Evolutionary conservation across 768 basidiomycete species (phyloP).

Genomic region (Hebeloma cylindrosporum): DNA sequence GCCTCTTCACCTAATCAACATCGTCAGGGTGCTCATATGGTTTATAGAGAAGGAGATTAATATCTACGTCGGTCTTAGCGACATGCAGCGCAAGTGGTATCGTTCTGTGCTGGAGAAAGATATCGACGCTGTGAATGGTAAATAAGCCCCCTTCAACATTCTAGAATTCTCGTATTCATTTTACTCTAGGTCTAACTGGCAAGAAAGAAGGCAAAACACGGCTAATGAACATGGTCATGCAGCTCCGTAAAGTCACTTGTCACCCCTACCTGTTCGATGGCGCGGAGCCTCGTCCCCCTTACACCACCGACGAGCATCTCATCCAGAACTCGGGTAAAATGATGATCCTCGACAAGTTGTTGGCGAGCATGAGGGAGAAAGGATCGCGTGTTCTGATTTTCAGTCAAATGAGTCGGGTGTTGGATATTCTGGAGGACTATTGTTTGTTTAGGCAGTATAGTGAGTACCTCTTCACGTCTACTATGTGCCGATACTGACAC

Average conservation of each 20-base stretch:
- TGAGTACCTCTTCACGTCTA: conserved; percentile 39
- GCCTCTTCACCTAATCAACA: background rate
- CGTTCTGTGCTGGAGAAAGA: conserved; percentile 95
- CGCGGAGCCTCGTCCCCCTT: conserved; percentile 98
- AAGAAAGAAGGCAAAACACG: conserved; percentile 99
- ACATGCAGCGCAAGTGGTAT: conserved; percentile 99
- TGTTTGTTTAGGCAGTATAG: conserved; percentile 89
- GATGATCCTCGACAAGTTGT: conserved; percentile 94
- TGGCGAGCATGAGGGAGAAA: conserved; percentile 83
- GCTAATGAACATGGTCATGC: conserved; percentile 99
- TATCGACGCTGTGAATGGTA: conserved; percentile 96
- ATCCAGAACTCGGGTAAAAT: conserved; percentile 95
- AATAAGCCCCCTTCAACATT: conserved; percentile 16
- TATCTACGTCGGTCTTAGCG: conserved; percentile 93
- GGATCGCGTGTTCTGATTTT: conserved; percentile 97
- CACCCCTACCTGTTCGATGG: conserved; percentile 94
- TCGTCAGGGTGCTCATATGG: background rate
- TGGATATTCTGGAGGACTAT: conserved; percentile 97
- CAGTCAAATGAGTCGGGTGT: conserved; percentile 98
- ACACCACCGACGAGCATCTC: conserved; percentile 96
- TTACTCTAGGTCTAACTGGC: conserved; percentile 74
- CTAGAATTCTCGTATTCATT: background rate
- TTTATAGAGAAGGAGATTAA: conserved; percentile 93
- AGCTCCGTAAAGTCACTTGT: conserved; percentile 87
- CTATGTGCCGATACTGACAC: conserved; percentile 2